A percentile compares a stretch with the other conserved stretches of the same genome.
Conservation (phyloP, 495 filamentous ascomycete species). For the Penicillium ucsense region DNA sequence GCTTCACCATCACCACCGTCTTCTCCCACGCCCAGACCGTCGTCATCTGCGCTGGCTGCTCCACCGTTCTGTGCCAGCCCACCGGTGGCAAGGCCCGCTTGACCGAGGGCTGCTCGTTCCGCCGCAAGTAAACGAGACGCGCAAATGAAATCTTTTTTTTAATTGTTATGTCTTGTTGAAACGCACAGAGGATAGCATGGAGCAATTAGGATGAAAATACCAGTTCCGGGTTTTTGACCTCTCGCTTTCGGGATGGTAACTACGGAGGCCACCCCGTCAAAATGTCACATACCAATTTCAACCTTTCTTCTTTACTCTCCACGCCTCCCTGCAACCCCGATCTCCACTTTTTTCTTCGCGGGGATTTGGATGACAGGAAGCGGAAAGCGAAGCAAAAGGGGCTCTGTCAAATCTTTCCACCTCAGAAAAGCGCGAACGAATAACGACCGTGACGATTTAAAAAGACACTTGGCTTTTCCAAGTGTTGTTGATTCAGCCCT, state of each 20-base stretch:
- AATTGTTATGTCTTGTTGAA: slow-evolving; percentile 21
- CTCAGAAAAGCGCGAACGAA: background rate
- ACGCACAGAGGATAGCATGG: slow-evolving; percentile 25
- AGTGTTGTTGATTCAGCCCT: too few species aligned
- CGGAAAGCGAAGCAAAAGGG: background rate
- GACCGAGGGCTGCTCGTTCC: slow-evolving; percentile 98
- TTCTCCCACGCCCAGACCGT: slow-evolving; percentile 99
- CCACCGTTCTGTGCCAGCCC: slow-evolving; percentile 94
- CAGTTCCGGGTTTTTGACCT: slow-evolving; percentile 15
- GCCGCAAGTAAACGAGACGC: slow-evolving; percentile 79
- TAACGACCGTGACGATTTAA: too few species aligned
- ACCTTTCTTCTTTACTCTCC: slow-evolving; percentile 10
- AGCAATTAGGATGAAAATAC: slow-evolving; percentile 28
- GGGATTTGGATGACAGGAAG: background rate
- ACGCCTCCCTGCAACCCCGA: background rate
- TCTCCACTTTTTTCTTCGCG: slow-evolving; percentile 2
- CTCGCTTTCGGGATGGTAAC: slow-evolving; percentile 12
- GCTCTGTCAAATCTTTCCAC: background rate
- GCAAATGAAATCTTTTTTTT: slow-evolving; percentile 23
- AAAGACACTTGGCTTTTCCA: too few species aligned
- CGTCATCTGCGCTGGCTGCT: slow-evolving; percentile 97
- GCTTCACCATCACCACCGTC: slow-evolving; percentile 99
- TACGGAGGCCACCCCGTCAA: slow-evolving; percentile 15
- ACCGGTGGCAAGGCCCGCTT: slow-evolving; percentile 96
- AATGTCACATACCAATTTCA: slow-evolving; percentile 27